phyloP scores from a whole-genome alignment of 306 rosid genomes.

The Abrus pulchellus region DNA sequence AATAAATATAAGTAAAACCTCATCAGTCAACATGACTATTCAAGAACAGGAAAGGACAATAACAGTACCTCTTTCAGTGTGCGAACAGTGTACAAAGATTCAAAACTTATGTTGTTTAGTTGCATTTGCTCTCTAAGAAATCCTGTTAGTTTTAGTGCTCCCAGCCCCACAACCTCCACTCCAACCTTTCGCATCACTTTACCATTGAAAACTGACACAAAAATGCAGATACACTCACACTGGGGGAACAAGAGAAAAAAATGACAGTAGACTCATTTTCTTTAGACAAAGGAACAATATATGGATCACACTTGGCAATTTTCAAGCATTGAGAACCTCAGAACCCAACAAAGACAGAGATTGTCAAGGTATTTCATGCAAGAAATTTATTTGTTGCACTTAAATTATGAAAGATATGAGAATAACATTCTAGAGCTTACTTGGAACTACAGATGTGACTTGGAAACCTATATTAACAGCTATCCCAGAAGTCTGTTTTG shows the following conservation, averaged over 20 bases:
- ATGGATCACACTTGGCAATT: neutral
- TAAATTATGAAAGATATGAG: neutral
- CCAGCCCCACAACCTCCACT: conserved; percentile 85
- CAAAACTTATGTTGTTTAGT: conserved; percentile 65
- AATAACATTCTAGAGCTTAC: conserved; percentile 54
- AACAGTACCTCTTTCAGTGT: conserved; percentile 79
- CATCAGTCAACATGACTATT: conserved; percentile 20
- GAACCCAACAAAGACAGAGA: conserved; percentile 8
- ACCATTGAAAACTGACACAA: conserved; percentile 72
- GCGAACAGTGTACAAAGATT: conserved; percentile 81
- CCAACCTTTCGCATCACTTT: conserved; percentile 89
- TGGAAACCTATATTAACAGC: conserved; percentile 87
- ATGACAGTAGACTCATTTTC: neutral
- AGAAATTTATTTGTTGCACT: conserved; percentile 19
- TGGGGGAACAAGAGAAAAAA: neutral
- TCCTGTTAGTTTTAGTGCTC: conserved; percentile 84
- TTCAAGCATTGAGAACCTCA: neutral
- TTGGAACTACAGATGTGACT: conserved; percentile 82
- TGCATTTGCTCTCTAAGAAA: conserved; percentile 77
- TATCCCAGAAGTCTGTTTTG: conserved; percentile 79
- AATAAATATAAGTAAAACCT: conserved; percentile 37
- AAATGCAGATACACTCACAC: neutral
- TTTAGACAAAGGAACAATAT: neutral
- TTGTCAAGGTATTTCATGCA: conserved; percentile 1
- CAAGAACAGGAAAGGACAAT: conserved; percentile 31